Evolutionary conservation across 345 rosid species (phyloP).

Genomic region (Citrus australasica): DNA sequence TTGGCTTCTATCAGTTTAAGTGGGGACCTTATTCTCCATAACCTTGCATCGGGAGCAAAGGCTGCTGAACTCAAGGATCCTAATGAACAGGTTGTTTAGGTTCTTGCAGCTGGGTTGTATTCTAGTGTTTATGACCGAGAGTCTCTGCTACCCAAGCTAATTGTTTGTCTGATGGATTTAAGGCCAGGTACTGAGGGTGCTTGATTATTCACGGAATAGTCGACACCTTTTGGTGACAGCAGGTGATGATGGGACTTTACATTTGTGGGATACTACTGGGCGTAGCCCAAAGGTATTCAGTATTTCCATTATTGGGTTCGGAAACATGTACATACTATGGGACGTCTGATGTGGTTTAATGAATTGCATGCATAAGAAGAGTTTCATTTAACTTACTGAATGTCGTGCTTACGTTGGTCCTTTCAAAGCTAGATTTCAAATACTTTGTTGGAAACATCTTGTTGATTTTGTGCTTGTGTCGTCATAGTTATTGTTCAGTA

Average conservation of each 20-base stretch:
- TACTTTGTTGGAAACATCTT: background rate
- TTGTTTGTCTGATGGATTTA: constrained; percentile 42
- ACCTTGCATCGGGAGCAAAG: constrained; percentile 88
- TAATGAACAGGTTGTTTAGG: constrained; percentile 75
- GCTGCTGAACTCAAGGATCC: constrained; percentile 96
- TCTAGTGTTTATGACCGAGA: constrained; percentile 16
- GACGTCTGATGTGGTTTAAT: background rate
- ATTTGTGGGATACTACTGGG: constrained; percentile 96
- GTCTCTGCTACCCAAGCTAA: constrained; percentile 34
- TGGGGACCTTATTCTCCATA: constrained; percentile 92
- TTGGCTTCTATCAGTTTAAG: constrained; percentile 88
- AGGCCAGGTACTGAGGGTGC: constrained; percentile 97
- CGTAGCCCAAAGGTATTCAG: constrained; percentile 79
- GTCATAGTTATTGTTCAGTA: background rate
- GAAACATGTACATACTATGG: background rate
- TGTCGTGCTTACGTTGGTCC: background rate
- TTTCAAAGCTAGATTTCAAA: background rate
- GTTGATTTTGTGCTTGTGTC: background rate
- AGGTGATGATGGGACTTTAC: constrained; percentile 97
- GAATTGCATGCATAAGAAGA: background rate
- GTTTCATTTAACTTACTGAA: background rate
- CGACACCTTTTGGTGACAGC: constrained; percentile 93
- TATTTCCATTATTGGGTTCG: background rate
- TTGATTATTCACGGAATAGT: constrained; percentile 89
- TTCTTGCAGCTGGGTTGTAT: constrained; percentile 21